Percentiles rank a stretch among this genome's conserved stretches.
These are phyloP conservation scores for Citrullus mucosospermus DNA, from an alignment of 306 rosid species.

Conservation along the genomic window DNA sequence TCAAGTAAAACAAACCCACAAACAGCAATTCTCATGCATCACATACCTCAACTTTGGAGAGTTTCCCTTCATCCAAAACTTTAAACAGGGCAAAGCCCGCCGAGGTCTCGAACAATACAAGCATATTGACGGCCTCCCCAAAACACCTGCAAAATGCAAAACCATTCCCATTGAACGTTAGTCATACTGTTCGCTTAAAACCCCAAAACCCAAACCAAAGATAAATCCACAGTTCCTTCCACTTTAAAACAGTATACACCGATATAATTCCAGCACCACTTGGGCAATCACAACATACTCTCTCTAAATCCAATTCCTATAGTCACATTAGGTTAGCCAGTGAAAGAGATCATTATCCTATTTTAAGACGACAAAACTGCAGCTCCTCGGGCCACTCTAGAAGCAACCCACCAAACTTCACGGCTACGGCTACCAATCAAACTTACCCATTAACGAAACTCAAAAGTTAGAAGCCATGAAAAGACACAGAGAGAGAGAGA, in stretches of 20 bases:
- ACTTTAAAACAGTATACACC: neutral
- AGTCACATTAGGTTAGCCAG: neutral
- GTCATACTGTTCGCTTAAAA: neutral
- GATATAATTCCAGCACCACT: neutral
- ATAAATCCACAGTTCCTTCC: neutral
- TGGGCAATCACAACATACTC: neutral
- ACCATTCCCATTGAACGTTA: neutral
- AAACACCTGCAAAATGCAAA: slow-evolving; percentile 18
- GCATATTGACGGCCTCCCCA: slow-evolving; percentile 33
- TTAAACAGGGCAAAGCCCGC: slow-evolving; percentile 78
- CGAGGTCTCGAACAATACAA: slow-evolving; percentile 57
- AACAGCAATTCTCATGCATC: neutral
- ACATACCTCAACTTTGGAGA: slow-evolving; percentile 60
- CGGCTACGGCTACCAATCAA: neutral
- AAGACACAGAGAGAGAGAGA: neutral
- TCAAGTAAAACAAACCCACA: neutral
- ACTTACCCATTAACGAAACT: neutral
- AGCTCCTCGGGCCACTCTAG: neutral
- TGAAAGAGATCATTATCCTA: neutral
- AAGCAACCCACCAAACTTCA: neutral
- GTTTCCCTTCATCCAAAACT: slow-evolving; percentile 72
- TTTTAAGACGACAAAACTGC: neutral
- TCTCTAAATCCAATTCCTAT: neutral
- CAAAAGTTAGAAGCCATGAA: neutral
- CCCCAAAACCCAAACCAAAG: neutral